These are phyloP conservation scores for Septoria linicola DNA, from an alignment of 2,329 filamentous ascomycete genomes.

Conservation along the genomic window DNA sequence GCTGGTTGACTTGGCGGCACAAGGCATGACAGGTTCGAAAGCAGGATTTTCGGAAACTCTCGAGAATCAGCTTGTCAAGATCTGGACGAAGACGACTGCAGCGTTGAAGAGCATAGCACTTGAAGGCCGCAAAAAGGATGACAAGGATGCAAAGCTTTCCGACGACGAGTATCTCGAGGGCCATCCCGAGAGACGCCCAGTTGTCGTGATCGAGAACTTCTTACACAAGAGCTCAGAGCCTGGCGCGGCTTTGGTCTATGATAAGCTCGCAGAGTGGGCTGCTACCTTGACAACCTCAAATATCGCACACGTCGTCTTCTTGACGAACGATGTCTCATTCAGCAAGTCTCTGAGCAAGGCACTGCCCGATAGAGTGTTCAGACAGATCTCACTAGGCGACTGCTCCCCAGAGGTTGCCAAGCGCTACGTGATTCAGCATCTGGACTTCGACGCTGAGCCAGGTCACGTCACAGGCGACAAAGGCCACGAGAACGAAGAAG, in stretches of 20 bases:
- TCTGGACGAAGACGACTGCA: slow-evolving; percentile 76
- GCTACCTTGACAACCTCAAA: slow-evolving; percentile 82
- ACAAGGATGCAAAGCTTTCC: slow-evolving; percentile 68
- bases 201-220: slow-evolving; percentile 91
- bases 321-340: slow-evolving; percentile 86
- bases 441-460: slow-evolving; percentile 54
- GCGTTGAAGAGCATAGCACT: slow-evolving; percentile 78
- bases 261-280: slow-evolving; percentile 74
- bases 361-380: slow-evolving; percentile 86
- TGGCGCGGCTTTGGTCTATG: slow-evolving; percentile 47
- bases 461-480: slow-evolving; percentile 36
- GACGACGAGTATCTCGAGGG: slow-evolving; percentile 88
- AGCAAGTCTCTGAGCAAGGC: slow-evolving; percentile 83
- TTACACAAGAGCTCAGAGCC: slow-evolving; percentile 65
- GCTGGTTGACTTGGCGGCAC: slow-evolving; percentile 85
- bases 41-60: slow-evolving; percentile 91
- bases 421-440: slow-evolving; percentile 80
- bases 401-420: slow-evolving; percentile 81
- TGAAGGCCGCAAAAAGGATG: slow-evolving; percentile 65
- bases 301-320: slow-evolving; percentile 88
- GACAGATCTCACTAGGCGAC: slow-evolving; percentile 80
- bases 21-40: slow-evolving; percentile 91
- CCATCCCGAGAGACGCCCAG: slow-evolving; percentile 77
- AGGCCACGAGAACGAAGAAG: slow-evolving; percentile 40
- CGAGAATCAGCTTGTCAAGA: slow-evolving; percentile 84